Evolutionary conservation across 768 basidiomycete species (phyloP).

Genomic region (Boletus barrowsii): DNA sequence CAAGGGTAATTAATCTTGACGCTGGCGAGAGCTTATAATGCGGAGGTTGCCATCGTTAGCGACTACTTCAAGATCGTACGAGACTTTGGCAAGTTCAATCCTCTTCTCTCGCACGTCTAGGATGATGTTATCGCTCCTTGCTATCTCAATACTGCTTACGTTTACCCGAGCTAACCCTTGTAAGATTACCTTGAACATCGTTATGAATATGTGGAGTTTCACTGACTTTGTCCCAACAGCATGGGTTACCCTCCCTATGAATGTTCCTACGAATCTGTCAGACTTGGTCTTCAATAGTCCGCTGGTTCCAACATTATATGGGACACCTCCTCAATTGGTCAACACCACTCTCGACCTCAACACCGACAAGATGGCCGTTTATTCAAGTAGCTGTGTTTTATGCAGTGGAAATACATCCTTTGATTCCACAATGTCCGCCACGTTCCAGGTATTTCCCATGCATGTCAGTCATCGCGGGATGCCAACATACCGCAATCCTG

Average conservation of each 20-base stretch:
- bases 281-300: constrained; percentile 14
- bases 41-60: too few species aligned
- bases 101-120: too few species aligned
- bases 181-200: neutral
- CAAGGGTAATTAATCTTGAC: too few species aligned
- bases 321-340: constrained; percentile 17
- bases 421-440: constrained; percentile 11
- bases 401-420: constrained; percentile 19
- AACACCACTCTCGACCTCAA: constrained; percentile 17
- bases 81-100: too few species aligned
- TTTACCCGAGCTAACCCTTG: neutral
- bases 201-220: neutral
- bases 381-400: constrained; percentile 20
- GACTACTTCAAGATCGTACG: too few species aligned
- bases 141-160: neutral
- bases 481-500: neutral
- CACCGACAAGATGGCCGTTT: constrained; percentile 17
- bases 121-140: too few species aligned
- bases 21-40: too few species aligned
- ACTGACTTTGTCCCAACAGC: constrained; percentile 3
- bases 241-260: constrained; percentile 18
- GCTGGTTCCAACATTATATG: constrained; percentile 16
- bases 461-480: neutral
- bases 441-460: constrained; percentile 12
- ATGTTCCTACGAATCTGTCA: constrained; percentile 8